phyloP scores from a whole-genome alignment of 495 filamentous ascomycete species.

The Penicillium alfredii region DNA sequence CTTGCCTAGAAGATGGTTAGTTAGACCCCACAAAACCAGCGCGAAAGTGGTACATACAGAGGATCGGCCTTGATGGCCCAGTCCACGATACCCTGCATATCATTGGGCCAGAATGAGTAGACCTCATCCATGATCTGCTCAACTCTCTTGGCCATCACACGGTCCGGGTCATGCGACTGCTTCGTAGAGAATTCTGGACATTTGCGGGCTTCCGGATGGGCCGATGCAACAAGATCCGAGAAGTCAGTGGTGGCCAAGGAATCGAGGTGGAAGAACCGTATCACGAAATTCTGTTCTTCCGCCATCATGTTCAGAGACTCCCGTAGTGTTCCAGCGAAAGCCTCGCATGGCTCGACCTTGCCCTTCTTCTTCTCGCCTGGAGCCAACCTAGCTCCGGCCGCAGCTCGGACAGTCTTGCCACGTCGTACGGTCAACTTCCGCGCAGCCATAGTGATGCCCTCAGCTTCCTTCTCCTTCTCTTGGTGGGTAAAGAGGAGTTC shows the following conservation, averaged over 20 bases:
- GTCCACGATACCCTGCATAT: slow-evolving; percentile 74
- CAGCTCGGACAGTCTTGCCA: slow-evolving; percentile 73
- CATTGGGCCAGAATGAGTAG: slow-evolving; percentile 71
- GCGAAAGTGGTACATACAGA: slow-evolving; percentile 56
- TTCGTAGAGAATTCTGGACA: slow-evolving; percentile 64
- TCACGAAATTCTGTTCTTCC: slow-evolving; percentile 90
- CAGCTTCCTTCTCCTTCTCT: slow-evolving; percentile 69
- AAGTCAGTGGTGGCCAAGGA: slow-evolving; percentile 75
- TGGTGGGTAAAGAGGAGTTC: slow-evolving; percentile 84
- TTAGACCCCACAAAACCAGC: too few relatives aligned
- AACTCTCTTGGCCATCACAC: slow-evolving; percentile 71
- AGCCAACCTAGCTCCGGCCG: slow-evolving; percentile 49
- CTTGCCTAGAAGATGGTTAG: too few relatives aligned
- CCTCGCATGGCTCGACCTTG: slow-evolving; percentile 68
- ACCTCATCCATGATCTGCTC: slow-evolving; percentile 80
- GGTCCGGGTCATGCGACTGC: slow-evolving; percentile 75
- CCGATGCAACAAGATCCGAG: slow-evolving; percentile 62
- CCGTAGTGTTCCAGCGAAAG: slow-evolving; percentile 72
- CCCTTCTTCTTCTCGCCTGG: slow-evolving; percentile 59
- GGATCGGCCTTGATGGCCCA: slow-evolving; percentile 78
- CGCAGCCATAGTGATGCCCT: slow-evolving; percentile 67
- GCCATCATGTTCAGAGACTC: slow-evolving; percentile 74
- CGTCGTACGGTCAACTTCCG: slow-evolving; percentile 90
- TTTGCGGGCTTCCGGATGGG: slow-evolving; percentile 58
- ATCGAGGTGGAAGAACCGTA: slow-evolving; percentile 87